Evolutionary conservation across 2,329 filamentous ascomycete species (phyloP), one percentile per base, ranked within the genome.

Genomic region (Epichloe glyceriae): DNA sequence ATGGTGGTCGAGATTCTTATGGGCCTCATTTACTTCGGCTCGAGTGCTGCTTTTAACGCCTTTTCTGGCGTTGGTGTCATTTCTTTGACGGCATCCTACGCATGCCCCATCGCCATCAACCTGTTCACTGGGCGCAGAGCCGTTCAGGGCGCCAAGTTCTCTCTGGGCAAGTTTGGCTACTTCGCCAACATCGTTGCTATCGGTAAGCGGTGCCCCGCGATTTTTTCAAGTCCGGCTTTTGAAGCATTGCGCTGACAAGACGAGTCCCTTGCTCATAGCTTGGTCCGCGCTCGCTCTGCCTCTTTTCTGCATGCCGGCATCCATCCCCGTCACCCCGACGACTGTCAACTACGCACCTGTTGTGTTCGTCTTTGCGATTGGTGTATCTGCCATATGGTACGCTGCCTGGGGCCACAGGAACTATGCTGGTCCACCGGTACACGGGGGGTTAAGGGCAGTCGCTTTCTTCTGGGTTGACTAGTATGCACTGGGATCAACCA

Each of bases 281-380:
- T 88, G 84, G 84, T 83, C 80, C 50, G 57, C 74, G 14, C 74
- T 88, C 50, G 83, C 82, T 37, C 78, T 87, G 49, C 83, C 84
- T 1, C 75, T 88, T 15, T 88, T 88, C 72, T 88, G 80, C 66
- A 85, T 86, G 80, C 84, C 83, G 0, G 75, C 79, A 0, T 66
- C 67, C 42, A 68, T 85, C n/a, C 80, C 80, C 5, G 80, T 85
- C 39, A 75, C 73, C 0, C 65, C 61, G 33, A 62, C 67, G 17
- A 74, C 71, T 39, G 83, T 87, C 72, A 88, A 88, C 72, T 88
- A 86, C 64, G 84, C 83, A 1, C 80, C 80, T 14, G 84, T 82
- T 35, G 84, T 88, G n/a, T 86, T 88, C 57, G 76, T 83, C 26
- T 81, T 73, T 5, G 83, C 85, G 54, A 74, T 78, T 50, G 46